Base-by-base conservation (phyloP, 176 grass and related monocot genomes). In the Aegilops tauschii region DNA sequence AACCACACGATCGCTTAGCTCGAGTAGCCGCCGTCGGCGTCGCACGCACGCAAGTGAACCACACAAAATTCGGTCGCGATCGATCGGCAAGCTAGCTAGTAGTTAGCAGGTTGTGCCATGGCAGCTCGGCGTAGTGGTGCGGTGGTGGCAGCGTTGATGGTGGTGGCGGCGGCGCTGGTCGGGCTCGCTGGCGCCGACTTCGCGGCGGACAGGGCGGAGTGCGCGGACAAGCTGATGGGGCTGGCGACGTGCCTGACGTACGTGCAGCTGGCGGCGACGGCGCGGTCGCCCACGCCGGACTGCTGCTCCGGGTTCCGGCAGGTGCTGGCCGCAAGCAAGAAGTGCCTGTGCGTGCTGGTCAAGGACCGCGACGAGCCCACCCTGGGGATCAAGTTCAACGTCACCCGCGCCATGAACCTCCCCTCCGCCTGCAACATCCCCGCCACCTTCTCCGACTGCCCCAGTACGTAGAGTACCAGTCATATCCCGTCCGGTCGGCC, bases 221-320 rank as follows among this genome's bases (percentile, higher is more conserved):
- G 95, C 93, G 79, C 82, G 74, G 29, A 98, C 90, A 23, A 69
- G 79, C 91, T 98, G 75, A 84, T 92, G 84, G 91, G 83, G 0
- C 75, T 98, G 7, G 89, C 95, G 61, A 95, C 93, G 70, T 98
- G 95, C 93, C 73, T 98, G 71, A 92, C 95, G 52, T 98, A 54
- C 86, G 93, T 95, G 85, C 44, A 98, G 87, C 89, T 69, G 5
- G 37, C 17, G 47, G 86, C 92, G 73, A 86, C 50, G 29, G 90
- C 81, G 64, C 80, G 78, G 14, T 80, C 89, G 44, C 95, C 95
- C 27, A 98, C 95, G 13, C 93, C 87, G 8, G 91, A 93, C 88
- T 98, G 96, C 88, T 98, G 96, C 84, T 68, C 86, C 6, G 93
- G 96, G 86, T 74, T 92, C 3, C 82, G 70, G 76, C 77, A 87